phyloP scores from a whole-genome alignment of 2,329 filamentous ascomycete species.

The Madurella mycetomatis region DNA sequence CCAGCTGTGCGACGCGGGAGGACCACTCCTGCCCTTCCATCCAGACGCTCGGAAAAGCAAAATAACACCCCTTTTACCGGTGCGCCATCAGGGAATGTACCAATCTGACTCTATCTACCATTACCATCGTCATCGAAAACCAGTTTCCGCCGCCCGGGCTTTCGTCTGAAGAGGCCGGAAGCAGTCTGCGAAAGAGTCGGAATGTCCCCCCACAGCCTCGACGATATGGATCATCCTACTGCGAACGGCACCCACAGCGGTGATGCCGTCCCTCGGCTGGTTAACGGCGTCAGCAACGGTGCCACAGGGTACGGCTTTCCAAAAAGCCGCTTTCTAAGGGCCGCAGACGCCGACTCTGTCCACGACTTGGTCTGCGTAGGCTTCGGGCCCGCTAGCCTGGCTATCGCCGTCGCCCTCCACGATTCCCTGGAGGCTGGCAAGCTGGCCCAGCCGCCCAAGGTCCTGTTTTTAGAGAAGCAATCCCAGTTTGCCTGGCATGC shows the following conservation, averaged over 20 bases:
- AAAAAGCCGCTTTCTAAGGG: constrained; percentile 31
- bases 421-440: constrained; percentile 61
- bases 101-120: background rate
- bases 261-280: constrained; percentile 10
- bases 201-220: constrained; percentile 26
- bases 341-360: constrained; percentile 57
- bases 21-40: background rate
- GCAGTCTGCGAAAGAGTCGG: background rate
- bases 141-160: background rate
- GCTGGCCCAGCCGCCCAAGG: constrained; percentile 55
- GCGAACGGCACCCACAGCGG: constrained; percentile 11
- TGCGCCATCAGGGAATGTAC: background rate
- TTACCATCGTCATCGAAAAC: background rate
- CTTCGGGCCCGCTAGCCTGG: constrained; percentile 86
- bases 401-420: constrained; percentile 83
- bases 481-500: constrained; percentile 83
- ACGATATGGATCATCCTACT: constrained; percentile 14
- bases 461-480: constrained; percentile 87
- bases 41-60: background rate
- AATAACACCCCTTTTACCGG: background rate
- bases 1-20: background rate
- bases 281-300: constrained; percentile 10
- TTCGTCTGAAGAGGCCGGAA: background rate
- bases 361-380: constrained; percentile 88
- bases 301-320: background rate